A percentile compares a stretch with the other conserved stretches of the same genome.
These are phyloP conservation scores for Chalaropsis thielavioides DNA, from an alignment of 2,329 filamentous ascomycete species.

Conservation along the genomic window DNA sequence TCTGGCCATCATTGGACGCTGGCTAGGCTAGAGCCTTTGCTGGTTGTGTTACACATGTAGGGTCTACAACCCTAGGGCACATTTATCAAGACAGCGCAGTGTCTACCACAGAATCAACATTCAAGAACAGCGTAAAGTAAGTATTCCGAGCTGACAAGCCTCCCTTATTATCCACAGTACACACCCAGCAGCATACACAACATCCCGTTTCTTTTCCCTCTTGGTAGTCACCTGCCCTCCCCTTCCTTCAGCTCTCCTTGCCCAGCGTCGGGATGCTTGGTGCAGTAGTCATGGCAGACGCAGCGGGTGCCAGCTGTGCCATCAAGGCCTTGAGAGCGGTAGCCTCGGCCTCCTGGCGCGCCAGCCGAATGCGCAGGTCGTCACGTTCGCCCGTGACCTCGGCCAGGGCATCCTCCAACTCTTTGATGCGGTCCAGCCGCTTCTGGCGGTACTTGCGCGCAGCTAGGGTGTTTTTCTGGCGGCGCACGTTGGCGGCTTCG, in stretches of 20 bases:
- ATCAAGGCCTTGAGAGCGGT: slow-evolving; percentile 43
- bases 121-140: too few relatives aligned
- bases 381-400: slow-evolving; percentile 48
- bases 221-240: not conserved
- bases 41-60: too few relatives aligned
- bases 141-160: too few relatives aligned
- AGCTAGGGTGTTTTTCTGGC: slow-evolving; percentile 55
- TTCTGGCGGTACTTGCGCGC: slow-evolving; percentile 58
- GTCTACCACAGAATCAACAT: too few relatives aligned
- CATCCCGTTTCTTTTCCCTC: not conserved
- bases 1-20: too few relatives aligned
- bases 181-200: not conserved
- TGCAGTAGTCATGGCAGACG: not conserved
- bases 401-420: slow-evolving; percentile 45
- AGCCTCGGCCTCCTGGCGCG: slow-evolving; percentile 50
- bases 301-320: slow-evolving; percentile 11
- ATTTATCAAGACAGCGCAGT: too few relatives aligned
- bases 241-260: not conserved
- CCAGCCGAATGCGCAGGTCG: slow-evolving; percentile 46
- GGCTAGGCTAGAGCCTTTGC: too few relatives aligned
- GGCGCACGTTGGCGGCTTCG: slow-evolving; percentile 21
- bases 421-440: slow-evolving; percentile 49
- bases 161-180: not conserved
- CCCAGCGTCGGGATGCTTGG: not conserved
- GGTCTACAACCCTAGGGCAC: too few relatives aligned